Evolutionary conservation across 2,329 filamentous ascomycete species (phyloP).

Genomic region (Tolypocladium cylindrosporum): DNA sequence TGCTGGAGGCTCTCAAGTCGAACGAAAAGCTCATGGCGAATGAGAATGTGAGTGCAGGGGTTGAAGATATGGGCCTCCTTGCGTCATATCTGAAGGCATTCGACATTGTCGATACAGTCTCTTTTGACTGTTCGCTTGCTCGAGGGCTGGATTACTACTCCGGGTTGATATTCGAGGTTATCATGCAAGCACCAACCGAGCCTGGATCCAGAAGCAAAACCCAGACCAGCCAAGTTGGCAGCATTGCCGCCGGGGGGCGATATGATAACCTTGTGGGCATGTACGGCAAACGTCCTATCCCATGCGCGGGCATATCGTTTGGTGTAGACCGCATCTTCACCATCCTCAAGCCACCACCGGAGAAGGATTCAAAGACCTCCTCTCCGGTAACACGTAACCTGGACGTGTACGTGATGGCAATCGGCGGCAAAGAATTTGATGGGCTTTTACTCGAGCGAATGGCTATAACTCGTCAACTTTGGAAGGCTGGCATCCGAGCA

Average conservation of each 20-base stretch:
- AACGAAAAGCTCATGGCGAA: constrained; percentile 63
- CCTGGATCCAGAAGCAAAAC: no score
- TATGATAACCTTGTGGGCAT: constrained; percentile 92
- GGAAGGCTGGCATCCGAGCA: constrained; percentile 74
- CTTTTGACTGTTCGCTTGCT: constrained; percentile 82
- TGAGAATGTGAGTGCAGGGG: constrained; percentile 64
- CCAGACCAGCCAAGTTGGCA: constrained; percentile 51
- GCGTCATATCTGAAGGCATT: constrained; percentile 77
- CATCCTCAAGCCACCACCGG: constrained; percentile 60
- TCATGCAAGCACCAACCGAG: constrained; percentile 40
- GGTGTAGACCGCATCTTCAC: constrained; percentile 92
- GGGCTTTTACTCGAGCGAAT: constrained; percentile 78
- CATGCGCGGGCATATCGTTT: constrained; percentile 59
- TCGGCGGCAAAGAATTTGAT: constrained; percentile 76
- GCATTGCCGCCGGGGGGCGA: constrained; percentile 77
- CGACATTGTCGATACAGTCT: constrained; percentile 60
- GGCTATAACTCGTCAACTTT: constrained; percentile 63
- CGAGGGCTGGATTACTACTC: constrained; percentile 89
- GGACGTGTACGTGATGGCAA: constrained; percentile 91
- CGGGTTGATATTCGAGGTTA: constrained; percentile 80
- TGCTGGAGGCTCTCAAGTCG: constrained; percentile 58
- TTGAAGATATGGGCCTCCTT: constrained; percentile 71
- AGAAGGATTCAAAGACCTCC: constrained; percentile 49
- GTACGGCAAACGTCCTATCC: constrained; percentile 81
- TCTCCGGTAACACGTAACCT: constrained; percentile 50